Evolutionary conservation across 495 filamentous ascomycete genomes (phyloP), one percentile per base, ranked within the genome.

Genomic region (Penicillium flavigenum): DNA sequence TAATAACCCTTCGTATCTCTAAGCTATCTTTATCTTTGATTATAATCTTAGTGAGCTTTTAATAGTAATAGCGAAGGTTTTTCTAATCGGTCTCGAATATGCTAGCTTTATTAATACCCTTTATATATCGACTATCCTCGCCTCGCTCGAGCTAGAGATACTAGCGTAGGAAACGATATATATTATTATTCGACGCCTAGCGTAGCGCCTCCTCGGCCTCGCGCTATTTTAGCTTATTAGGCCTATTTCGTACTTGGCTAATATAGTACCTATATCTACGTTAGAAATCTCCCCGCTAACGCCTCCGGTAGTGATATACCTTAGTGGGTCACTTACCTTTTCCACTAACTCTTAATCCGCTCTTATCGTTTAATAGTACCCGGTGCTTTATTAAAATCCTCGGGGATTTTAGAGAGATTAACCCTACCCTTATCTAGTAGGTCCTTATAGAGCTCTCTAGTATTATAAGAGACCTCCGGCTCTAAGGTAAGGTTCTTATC

Each of bases 311-410:
- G 26, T 0, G 26, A 27, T 27, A 27, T 27, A n/a, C n/a, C 26
- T 27, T 22, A 27, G 26, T 24, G 42, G 27, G 34, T 51, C 10
- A 47, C 53, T 50, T 2, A 60, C 46, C 58, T 26, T 45, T 63
- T 57, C 52, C 34, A 63, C 34, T 47, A 32, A 36, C 22, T 47
- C 38, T 63, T 41, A 59, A 63, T 63, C 61, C 53, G 53, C 53
- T 63, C 61, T 52, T 45, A 44, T 51, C 38, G 48, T 53, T 54
- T 31, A 48, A 63, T 54, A 26, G 61, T 63, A 36, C 44, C 57
- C 11, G 27, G 42, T 45, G 54, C 61, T 46, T 64, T 64, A 42
- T 60, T 54, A 44, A 63, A 60, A 64, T 64, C 57, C 45, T 60
- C 41, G 7, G 57, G 46, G 39, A 64, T 64, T 22, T 64, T 50